Conservation (phyloP, 2,329 filamentous ascomycete genomes). For the Aspergillus vadensis region DNA sequence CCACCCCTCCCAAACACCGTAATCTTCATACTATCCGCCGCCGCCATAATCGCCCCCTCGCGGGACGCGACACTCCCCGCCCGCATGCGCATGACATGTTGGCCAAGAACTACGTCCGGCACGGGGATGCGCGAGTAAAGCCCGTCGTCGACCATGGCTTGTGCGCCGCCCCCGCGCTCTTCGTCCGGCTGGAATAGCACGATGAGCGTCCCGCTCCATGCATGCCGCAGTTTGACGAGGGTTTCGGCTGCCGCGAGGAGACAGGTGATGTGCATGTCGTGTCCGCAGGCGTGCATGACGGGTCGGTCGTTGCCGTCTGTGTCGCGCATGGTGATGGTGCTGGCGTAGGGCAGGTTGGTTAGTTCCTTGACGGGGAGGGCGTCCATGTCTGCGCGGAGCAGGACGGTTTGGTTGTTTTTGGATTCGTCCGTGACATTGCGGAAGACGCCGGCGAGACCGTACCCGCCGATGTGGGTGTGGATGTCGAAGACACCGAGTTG, state of each 20-base stretch:
- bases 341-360: constrained; percentile 53
- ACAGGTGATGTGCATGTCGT: constrained; percentile 62
- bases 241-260: constrained; percentile 57
- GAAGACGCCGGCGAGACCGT: constrained; percentile 48
- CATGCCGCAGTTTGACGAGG: constrained; percentile 46
- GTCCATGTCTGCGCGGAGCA: constrained; percentile 55
- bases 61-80: constrained; percentile 45
- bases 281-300: constrained; percentile 64
- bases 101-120: constrained; percentile 59
- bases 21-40: constrained; percentile 51
- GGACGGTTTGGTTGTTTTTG: constrained; percentile 35
- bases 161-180: constrained; percentile 64
- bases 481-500: constrained; percentile 37
- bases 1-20: constrained; percentile 62
- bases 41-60: constrained; percentile 46
- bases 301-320: constrained; percentile 55
- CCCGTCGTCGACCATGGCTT: constrained; percentile 63
- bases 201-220: constrained; percentile 65
- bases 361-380: constrained; percentile 52
- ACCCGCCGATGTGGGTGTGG: constrained; percentile 49
- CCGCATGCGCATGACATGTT: constrained; percentile 55
- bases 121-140: constrained; percentile 55
- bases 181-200: constrained; percentile 69
- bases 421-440: constrained; percentile 36
- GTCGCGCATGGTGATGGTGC: constrained; percentile 48